These are phyloP conservation scores for Mycena metata DNA, from an alignment of 768 basidiomycete genomes.

Conservation along the genomic window DNA sequence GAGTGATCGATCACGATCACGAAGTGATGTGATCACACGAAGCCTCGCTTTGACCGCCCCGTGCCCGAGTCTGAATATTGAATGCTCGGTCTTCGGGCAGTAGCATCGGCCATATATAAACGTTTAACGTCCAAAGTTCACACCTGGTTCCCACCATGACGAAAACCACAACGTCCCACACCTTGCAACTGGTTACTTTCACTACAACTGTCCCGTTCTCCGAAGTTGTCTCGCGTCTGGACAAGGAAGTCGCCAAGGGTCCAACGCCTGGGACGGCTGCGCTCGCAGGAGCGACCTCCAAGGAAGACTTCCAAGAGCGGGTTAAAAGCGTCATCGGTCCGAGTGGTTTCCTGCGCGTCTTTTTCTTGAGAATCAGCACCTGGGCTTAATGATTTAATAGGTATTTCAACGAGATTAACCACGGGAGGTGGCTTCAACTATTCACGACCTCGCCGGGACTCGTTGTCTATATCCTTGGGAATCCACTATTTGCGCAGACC, in stretches of 20 bases:
- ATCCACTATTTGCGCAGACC: constrained; percentile 63
- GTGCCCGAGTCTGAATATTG: neutral
- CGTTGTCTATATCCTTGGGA: constrained; percentile 62
- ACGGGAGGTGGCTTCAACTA: constrained; percentile 53
- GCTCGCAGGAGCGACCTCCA: constrained; percentile 41
- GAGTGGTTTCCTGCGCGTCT: constrained; percentile 61
- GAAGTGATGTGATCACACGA: neutral
- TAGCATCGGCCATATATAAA: too few relatives aligned
- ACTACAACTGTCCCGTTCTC: constrained; percentile 55
- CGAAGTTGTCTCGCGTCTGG: constrained; percentile 61
- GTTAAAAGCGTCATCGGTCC: constrained; percentile 49
- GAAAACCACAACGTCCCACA: constrained; percentile 51
- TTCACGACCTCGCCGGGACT: constrained; percentile 49
- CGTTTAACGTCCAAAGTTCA: neutral
- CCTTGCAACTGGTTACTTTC: constrained; percentile 49
- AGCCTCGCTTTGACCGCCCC: neutral
- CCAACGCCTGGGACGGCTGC: constrained; percentile 41
- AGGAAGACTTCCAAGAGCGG: constrained; percentile 53
- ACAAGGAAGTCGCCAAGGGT: constrained; percentile 56
- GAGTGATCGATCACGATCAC: neutral
- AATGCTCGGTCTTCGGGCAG: too few relatives aligned
- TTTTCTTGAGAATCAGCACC: neutral
- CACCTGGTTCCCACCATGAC: constrained; percentile 36
- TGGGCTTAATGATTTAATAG: constrained; percentile 43
- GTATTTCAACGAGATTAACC: constrained; percentile 56